Percentiles rank a stretch among this genome's conserved stretches.
These are phyloP conservation scores for Monosporascus sp. DNA, from an alignment of 2,329 filamentous ascomycete species.

Conservation along the genomic window DNA sequence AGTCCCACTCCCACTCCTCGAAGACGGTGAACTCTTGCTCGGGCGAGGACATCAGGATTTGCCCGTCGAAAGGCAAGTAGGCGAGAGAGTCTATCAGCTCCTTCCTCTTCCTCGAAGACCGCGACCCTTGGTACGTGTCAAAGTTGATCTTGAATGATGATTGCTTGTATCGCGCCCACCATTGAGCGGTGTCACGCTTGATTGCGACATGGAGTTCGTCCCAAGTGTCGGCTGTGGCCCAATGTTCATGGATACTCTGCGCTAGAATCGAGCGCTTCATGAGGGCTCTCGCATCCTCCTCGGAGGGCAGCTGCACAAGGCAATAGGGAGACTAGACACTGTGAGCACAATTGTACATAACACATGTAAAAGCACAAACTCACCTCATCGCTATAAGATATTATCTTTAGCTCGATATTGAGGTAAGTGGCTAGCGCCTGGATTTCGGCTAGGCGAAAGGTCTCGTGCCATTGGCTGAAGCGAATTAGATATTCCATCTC, in stretches of 20 bases:
- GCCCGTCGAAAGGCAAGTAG: constrained; percentile 73
- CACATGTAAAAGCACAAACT: constrained; percentile 23
- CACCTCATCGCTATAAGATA: constrained; percentile 73
- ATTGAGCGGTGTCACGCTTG: constrained; percentile 48
- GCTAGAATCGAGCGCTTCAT: constrained; percentile 74
- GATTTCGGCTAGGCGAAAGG: constrained; percentile 82
- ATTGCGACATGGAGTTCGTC: constrained; percentile 64
- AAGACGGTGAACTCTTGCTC: constrained; percentile 74
- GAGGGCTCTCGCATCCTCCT: constrained; percentile 59
- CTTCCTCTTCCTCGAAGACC: constrained; percentile 57
- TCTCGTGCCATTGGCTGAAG: constrained; percentile 84
- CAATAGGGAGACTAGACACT: constrained; percentile 74
- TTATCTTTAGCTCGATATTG: constrained; percentile 61
- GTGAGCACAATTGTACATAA: constrained; percentile 13
- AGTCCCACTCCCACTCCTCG: constrained; percentile 68
- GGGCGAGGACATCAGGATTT: constrained; percentile 68
- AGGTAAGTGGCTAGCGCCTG: constrained; percentile 70
- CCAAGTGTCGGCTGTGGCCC: constrained; percentile 68
- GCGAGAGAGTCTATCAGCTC: constrained; percentile 75
- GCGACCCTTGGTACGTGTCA: constrained; percentile 75
- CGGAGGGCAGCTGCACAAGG: constrained; percentile 63
- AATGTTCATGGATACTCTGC: constrained; percentile 82
- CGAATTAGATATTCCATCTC: constrained; percentile 77
- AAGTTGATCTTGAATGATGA: constrained; percentile 78
- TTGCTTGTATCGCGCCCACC: constrained; percentile 62